Evolutionary conservation across 495 filamentous ascomycete genomes (phyloP).

Genomic region (Penicillium paxilli): DNA sequence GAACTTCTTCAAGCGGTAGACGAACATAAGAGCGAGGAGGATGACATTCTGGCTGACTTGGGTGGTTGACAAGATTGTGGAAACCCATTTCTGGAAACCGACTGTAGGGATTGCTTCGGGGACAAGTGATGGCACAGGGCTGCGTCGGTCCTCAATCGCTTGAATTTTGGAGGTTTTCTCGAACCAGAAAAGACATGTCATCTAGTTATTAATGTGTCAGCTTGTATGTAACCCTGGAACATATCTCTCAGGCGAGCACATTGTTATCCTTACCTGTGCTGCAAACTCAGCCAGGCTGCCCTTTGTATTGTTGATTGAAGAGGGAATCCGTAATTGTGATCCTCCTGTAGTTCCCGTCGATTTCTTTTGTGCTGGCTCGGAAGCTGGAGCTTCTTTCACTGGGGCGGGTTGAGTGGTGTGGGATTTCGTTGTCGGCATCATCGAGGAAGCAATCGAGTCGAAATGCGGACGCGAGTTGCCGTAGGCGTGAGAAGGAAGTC

Average conservation of each 20-base stretch:
- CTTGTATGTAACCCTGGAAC: not conserved
- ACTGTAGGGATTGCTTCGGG: constrained; percentile 71
- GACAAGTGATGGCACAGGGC: constrained; percentile 53
- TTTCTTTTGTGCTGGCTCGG: constrained; percentile 32
- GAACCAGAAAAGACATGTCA: constrained; percentile 98
- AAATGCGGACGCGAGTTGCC: constrained; percentile 27
- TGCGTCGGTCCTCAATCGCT: constrained; percentile 65
- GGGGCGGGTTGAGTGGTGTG: constrained; percentile 23
- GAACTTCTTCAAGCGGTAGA: constrained; percentile 87
- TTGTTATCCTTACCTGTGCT: constrained; percentile 59
- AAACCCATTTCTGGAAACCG: constrained; percentile 92
- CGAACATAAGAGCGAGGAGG: constrained; percentile 84
- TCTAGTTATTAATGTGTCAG: constrained; percentile 49
- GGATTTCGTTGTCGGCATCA: constrained; percentile 26
- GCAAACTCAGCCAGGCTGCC: constrained; percentile 80
- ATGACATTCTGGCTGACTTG: constrained; percentile 98
- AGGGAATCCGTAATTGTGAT: constrained; percentile 69
- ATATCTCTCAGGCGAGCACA: too few relatives aligned
- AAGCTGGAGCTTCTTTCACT: constrained; percentile 22
- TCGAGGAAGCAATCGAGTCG: constrained; percentile 24
- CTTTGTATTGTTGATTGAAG: constrained; percentile 70
- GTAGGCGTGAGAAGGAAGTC: constrained; percentile 30
- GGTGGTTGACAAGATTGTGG: constrained; percentile 85
- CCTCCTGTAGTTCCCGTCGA: constrained; percentile 45
- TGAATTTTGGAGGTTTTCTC: constrained; percentile 79